Base-by-base conservation (phyloP, 2,329 filamentous ascomycete species). In the Xylogone sp. region DNA sequence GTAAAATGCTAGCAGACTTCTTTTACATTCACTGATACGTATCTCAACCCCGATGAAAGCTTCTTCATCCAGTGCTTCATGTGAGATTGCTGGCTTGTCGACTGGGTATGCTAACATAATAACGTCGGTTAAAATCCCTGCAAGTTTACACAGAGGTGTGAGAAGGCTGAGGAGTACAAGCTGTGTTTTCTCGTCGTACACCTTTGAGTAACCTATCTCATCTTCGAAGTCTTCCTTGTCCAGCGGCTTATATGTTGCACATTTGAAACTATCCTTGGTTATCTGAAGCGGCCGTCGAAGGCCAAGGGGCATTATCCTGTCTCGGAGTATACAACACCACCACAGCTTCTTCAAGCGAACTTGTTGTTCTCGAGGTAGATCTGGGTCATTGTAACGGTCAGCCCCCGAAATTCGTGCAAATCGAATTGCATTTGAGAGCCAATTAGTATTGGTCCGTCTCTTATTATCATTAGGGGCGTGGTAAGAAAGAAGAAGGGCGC, bases 271-370 rank as follows among this genome's bases (percentile, higher is more conserved):
- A 0, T 65, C 65, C 3, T 71, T 69, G 0, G 75, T 74, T 50
- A 79, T 71, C 52, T 78, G 75, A 16, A 76, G 68, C 44, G 71
- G 70, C 13, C 76, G 69, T n/a, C 76, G 71, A 53, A 79, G 69
- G 4, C 75, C 72, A 9, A 80, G 66, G 3, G 72, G 69, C 22
- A 80, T 56, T 19, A 76, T 73, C 43, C 75, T 71, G 59, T 79
- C 77, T 13, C 77, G 74, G 6, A 79, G 67, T 43, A 80, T 67
- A 52, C 77, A 78, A 51, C 75, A 78, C 77, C 77, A 80, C 76
- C 76, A 80, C 10, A 80, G 61, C 2, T 76, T 68, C 60, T 78
- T 80, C 24, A 74, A 68, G 8, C 69, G 65, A 53, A 70, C 69
- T 51, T 71, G 67, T 53, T 69, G 69, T 54, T 68, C 68, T n/a